Evolutionary conservation across 768 basidiomycete species (phyloP), one percentile per base, ranked within the genome.

Genomic region (Leccinum imitatum): DNA sequence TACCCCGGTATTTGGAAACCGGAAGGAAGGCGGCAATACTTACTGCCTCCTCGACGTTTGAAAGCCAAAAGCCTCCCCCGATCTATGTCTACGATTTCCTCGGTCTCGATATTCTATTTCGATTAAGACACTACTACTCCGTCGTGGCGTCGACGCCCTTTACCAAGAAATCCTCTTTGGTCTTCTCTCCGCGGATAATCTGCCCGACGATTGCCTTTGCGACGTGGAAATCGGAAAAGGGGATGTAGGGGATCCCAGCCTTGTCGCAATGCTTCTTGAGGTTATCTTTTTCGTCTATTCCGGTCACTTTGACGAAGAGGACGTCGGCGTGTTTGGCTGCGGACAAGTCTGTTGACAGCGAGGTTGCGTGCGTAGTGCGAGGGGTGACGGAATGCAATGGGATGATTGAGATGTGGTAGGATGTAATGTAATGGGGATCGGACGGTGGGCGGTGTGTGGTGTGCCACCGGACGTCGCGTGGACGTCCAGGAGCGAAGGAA

Each of bases 311-410:
- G 63, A 95, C 94, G 70, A 98, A 98, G n/a, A 99, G 82, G 19
- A 95, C 77, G 73, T 98, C 95, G 17, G 97, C 94, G 67, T 95
- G 91, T 59, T 80, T 81, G 0, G 97, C 97, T 3, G 97, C 96
- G 9, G 92, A 95, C 74, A 97, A 84, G 72, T 97, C 95, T 92
- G n/a, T 19, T 46, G 71, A 51, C 10, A 30, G 27, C 17, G 21
- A 50, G 25, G 15, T 27, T 17, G 25, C 15, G 47, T 23, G 23
- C 3, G 17, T 14, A 25, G 4, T 13, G 47, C 11, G 23, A 50
- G 15, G 50, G 23, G 6, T 17, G 50, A 23, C 15, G 27, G 8
- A 17, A 25, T 50, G 27, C 17, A 27, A 50, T 23, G 50, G 17
- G 27, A 50, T 23, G 47, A 48, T 46, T 46, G 44, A 19, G 44